These are phyloP conservation scores for Mikania micrantha DNA, from an alignment of 129 eudicot genomes.

Conservation along the genomic window DNA sequence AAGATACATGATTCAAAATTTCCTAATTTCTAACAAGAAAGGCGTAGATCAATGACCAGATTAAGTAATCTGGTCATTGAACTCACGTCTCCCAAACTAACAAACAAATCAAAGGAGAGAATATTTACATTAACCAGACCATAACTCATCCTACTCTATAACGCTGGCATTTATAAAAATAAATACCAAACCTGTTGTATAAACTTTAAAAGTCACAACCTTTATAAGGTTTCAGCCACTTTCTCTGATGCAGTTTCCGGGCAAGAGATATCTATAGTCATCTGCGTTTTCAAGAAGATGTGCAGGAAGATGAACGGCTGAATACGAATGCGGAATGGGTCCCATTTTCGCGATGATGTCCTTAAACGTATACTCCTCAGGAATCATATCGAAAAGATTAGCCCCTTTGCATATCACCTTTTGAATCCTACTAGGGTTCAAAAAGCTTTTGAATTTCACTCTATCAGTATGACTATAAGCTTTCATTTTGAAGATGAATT, in stretches of 20 bases:
- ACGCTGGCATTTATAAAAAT: conserved; percentile 29
- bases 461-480: conserved; percentile 85
- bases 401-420: conserved; percentile 72
- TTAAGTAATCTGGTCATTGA: background rate
- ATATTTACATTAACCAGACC: conserved; percentile 34
- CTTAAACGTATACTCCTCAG: conserved; percentile 82
- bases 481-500: conserved; percentile 86
- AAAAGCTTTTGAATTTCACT: conserved; percentile 62
- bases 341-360: conserved; percentile 90
- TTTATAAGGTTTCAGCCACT: conserved; percentile 37
- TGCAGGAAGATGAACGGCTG: conserved; percentile 86
- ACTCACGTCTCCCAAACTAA: conserved; percentile 8
- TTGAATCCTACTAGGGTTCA: conserved; percentile 73
- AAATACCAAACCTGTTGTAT: conserved; percentile 3
- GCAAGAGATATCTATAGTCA: conserved; percentile 52
- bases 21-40: conserved; percentile 35
- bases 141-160: conserved; percentile 25
- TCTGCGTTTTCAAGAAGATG: conserved; percentile 68
- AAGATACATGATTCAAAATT: conserved; percentile 41
- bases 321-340: conserved; percentile 81
- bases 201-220: conserved; percentile 5
- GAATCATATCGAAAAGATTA: conserved; percentile 83
- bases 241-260: conserved; percentile 83
- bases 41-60: background rate
- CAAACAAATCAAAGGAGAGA: conserved; percentile 16